phyloP scores from a whole-genome alignment of 768 basidiomycete genomes.

The Leccinum obscurum region DNA sequence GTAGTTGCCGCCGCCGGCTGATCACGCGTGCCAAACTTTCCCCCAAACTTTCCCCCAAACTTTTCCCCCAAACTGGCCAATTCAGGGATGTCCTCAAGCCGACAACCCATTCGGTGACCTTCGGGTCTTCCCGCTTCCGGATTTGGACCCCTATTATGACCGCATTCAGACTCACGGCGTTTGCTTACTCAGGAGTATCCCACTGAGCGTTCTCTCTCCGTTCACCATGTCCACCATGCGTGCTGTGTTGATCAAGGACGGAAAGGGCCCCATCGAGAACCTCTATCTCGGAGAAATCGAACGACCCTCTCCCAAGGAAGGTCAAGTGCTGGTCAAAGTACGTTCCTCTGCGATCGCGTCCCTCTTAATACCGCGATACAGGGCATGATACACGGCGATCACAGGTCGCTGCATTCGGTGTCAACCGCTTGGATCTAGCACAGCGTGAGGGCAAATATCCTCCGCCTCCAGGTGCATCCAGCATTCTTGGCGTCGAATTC shows the following conservation, averaged over 20 bases:
- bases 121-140: too few species aligned
- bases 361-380: constrained; percentile 1
- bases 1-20: too few species aligned
- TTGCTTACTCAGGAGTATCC: background rate
- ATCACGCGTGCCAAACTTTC: too few species aligned
- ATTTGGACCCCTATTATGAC: too few species aligned
- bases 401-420: constrained; percentile 80
- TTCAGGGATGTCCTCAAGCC: too few species aligned
- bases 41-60: too few species aligned
- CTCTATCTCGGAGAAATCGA: constrained; percentile 74
- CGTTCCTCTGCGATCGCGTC: constrained; percentile 10
- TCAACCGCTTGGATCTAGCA: constrained; percentile 83
- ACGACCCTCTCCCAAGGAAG: constrained; percentile 55
- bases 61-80: too few species aligned
- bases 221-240: constrained; percentile 52
- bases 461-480: constrained; percentile 69
- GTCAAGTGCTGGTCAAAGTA: constrained; percentile 82
- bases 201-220: background rate
- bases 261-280: constrained; percentile 71
- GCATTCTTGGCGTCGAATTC: constrained; percentile 87
- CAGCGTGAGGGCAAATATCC: constrained; percentile 79
- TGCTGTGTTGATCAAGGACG: constrained; percentile 76
- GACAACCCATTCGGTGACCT: too few species aligned
- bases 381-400: constrained; percentile 3
- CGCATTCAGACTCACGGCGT: too few species aligned